Base-by-base conservation (phyloP, 2,329 filamentous ascomycete genomes). In the Pyricularia sp. region DNA sequence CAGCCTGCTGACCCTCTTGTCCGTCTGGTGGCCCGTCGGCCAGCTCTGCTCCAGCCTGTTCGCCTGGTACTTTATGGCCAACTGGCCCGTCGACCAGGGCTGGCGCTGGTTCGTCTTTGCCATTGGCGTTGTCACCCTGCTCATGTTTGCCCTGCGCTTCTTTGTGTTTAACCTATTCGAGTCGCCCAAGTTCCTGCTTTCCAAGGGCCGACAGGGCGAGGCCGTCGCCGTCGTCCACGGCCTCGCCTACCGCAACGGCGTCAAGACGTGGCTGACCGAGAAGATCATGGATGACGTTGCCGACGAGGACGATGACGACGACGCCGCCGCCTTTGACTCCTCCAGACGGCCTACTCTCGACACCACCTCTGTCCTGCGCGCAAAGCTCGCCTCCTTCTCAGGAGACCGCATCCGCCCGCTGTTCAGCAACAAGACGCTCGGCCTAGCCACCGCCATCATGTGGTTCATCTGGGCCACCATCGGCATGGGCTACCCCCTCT, bases 391-490 rank as follows among this genome's bases (percentile, higher is more conserved):
- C 68, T 83, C 84, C 53, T 90, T 93, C 71, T 91, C 88, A 0
- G 78, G 80, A 9, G 82, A 87, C 60, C 86, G 86, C 19, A 80
- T 93, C 68, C 80, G 80, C 1, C 87, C 89, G 0, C 82, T 94
- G 2, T 88, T 88, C 74, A 76, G 77, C 66, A 81, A 71, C 65
- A 82, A 77, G 69, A 82, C 79, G 65, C 77, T 84, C 8, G 82
- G 77, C 63, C 69, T 78, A 64, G 79, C 82, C 53, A 86, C 83
- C 0, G 70, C 68, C 3, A 75, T 86, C 26, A 78, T 93, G 62
- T 92, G 89, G 89, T 89, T 92, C 75, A 87, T 86, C 73, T 96
- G 91, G 91, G 82, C 87, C 0, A 87, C 85, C 16, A 93, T 96
- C 69, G 91, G 91, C 66, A 89, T 96, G 85, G 90, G 87, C 2